phyloP scores from a whole-genome alignment of 345 rosid genomes.

The Aethionema arabicum region DNA sequence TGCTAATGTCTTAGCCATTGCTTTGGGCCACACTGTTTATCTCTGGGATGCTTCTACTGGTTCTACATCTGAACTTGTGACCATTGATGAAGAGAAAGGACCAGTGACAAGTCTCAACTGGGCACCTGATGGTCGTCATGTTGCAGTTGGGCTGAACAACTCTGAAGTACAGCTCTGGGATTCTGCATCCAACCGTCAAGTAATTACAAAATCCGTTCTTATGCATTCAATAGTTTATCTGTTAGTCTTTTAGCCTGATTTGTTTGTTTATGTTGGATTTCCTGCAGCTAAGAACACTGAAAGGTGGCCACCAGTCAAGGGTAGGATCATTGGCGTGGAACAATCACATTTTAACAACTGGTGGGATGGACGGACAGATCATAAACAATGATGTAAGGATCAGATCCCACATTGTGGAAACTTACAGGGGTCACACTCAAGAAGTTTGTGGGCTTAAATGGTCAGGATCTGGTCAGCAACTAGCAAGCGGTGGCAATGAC shows the following conservation, averaged over 20 bases:
- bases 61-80: constrained; percentile 38
- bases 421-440: constrained; percentile 33
- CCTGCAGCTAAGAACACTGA: constrained; percentile 30
- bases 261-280: not conserved
- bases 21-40: constrained; percentile 3
- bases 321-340: not conserved
- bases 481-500: constrained; percentile 66
- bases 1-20: constrained; percentile 18
- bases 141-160: constrained; percentile 30
- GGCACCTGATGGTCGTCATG: constrained; percentile 38
- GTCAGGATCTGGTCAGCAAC: constrained; percentile 40
- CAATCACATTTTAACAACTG: not conserved
- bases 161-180: constrained; percentile 30
- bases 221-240: not conserved
- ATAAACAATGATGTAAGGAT: constrained; percentile 34
- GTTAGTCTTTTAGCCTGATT: not conserved
- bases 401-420: constrained; percentile 26
- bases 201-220: not conserved
- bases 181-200: constrained; percentile 30
- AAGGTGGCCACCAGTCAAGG: constrained; percentile 34
- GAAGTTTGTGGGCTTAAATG: constrained; percentile 46
- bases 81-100: constrained; percentile 33
- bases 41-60: constrained; percentile 39
- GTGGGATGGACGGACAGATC: constrained; percentile 30
- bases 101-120: constrained; percentile 43